Percentiles rank a stretch among this genome's conserved stretches.
These are phyloP conservation scores for Ogataea haglerorum DNA, from an alignment of 805 yeast genomes.

Conservation along the genomic window DNA sequence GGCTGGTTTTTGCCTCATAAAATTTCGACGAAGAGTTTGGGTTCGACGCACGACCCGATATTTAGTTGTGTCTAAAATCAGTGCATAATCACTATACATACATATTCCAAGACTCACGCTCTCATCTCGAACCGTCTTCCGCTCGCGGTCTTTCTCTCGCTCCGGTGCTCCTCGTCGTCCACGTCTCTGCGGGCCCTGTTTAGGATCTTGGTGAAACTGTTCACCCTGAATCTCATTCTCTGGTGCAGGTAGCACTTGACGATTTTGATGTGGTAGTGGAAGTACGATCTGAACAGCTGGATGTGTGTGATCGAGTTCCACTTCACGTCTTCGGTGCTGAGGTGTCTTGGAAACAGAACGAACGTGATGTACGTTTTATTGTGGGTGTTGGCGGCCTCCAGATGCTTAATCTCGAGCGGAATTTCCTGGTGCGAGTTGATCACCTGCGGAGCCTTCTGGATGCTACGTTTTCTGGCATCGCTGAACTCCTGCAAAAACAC, in stretches of 20 bases:
- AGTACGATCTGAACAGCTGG: constrained; percentile 89
- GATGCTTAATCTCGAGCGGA: constrained; percentile 76
- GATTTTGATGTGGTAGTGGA: constrained; percentile 98
- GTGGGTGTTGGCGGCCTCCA: constrained; percentile 36
- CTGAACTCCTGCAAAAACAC: constrained; percentile 91
- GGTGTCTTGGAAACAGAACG: constrained; percentile 81
- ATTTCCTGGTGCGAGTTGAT: constrained; percentile 85
- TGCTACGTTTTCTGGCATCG: constrained; percentile 91
- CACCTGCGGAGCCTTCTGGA: constrained; percentile 98
- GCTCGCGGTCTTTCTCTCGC: constrained; percentile 62
- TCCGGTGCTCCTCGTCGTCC: constrained; percentile 57
- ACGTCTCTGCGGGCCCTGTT: constrained; percentile 96
- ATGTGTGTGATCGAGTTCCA: constrained; percentile 90
- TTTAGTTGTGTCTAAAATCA: not conserved
- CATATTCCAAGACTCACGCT: constrained; percentile 5
- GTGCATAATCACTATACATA: not conserved
- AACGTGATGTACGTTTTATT: constrained; percentile 51
- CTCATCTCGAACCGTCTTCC: constrained; percentile 61
- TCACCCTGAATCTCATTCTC: constrained; percentile 94
- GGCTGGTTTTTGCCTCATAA: constrained; percentile 11
- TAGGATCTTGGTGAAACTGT: constrained; percentile 89
- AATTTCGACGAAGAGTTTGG: constrained; percentile 7
- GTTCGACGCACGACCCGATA: constrained; percentile 2
- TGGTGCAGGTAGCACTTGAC: constrained; percentile 98
- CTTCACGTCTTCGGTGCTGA: constrained; percentile 54